phyloP scores from a whole-genome alignment of 768 basidiomycete species.

The Rhizopogon vesiculosus region DNA sequence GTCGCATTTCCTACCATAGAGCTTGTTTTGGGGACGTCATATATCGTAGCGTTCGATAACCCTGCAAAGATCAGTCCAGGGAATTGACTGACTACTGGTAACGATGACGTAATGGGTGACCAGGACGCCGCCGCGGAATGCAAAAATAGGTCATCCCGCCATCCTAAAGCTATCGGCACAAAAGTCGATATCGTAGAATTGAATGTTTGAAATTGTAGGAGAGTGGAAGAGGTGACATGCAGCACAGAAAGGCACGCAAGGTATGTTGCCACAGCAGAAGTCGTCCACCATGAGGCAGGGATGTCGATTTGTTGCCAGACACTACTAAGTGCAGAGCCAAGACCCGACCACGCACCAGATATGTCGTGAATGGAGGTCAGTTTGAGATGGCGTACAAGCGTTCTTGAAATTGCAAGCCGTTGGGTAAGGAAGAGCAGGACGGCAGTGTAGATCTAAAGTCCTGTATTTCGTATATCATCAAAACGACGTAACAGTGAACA shows the following conservation, averaged over 20 bases:
- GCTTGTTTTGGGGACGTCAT: no score
- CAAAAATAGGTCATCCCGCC: background rate
- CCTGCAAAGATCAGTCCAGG: background rate
- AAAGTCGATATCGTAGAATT: background rate
- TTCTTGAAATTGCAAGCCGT: background rate
- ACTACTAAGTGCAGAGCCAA: background rate
- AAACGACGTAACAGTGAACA: background rate
- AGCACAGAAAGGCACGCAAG: constrained; percentile 2
- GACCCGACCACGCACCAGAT: constrained; percentile 3
- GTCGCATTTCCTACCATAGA: no score
- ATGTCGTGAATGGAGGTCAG: constrained; percentile 2
- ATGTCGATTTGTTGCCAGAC: background rate
- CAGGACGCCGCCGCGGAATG: background rate
- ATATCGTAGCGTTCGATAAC: background rate
- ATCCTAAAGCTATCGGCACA: background rate
- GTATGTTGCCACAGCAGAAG: constrained; percentile 1
- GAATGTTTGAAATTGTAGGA: constrained; percentile 2
- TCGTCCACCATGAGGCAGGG: background rate
- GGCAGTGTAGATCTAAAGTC: constrained; percentile 1
- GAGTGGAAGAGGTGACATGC: constrained; percentile 6
- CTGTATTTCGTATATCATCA: background rate
- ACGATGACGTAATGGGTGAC: background rate
- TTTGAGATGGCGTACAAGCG: background rate
- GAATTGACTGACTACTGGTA: background rate
- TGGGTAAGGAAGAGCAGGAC: constrained; percentile 2